These are phyloP conservation scores for Cryptosporidium viatorum DNA, from an alignment of 169 alveolate species.

Conservation along the genomic window DNA sequence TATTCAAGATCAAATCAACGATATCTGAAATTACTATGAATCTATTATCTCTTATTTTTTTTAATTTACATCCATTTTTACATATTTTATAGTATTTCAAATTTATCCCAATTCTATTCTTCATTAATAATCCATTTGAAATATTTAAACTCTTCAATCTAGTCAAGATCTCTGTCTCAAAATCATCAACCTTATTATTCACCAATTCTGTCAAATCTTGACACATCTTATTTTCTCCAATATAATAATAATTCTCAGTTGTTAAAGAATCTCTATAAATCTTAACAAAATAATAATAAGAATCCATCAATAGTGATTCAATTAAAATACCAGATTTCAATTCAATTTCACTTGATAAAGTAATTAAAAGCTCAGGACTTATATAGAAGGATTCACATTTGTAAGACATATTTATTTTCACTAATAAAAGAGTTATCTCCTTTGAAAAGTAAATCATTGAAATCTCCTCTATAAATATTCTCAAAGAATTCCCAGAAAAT, in stretches of 20 bases:
- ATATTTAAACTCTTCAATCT: background rate
- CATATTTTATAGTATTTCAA: background rate
- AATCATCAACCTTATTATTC: background rate
- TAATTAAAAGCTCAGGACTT: background rate
- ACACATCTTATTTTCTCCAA: background rate
- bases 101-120: background rate
- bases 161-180: background rate
- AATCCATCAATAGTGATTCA: background rate
- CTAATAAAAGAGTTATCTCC: background rate
- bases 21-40: background rate
- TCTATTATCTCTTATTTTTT: background rate
- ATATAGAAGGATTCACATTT: background rate
- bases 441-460: conserved; percentile 24
- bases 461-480: conserved; percentile 8
- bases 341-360: background rate
- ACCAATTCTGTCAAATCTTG: background rate
- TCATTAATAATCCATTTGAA: background rate
- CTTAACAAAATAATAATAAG: background rate
- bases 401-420: background rate
- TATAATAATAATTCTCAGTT: background rate
- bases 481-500: background rate
- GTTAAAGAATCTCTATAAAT: background rate
- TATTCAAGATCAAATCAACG: background rate
- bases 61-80: background rate
- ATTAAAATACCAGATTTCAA: background rate